These are phyloP conservation scores for Chimonanthus salicifolius DNA, from an alignment of 164 flowering plant genomes.

Conservation along the genomic window DNA sequence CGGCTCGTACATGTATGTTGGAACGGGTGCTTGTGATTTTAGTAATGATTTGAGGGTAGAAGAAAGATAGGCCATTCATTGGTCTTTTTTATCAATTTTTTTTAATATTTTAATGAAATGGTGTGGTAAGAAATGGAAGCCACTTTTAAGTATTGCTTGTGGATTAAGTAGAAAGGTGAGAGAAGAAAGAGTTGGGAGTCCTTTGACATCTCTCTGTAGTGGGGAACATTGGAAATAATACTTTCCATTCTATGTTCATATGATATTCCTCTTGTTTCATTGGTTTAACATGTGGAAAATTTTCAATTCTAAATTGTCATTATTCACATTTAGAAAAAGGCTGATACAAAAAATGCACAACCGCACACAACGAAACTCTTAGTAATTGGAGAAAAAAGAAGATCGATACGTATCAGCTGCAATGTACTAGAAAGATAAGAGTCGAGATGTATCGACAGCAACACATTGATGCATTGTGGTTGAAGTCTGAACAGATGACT, in stretches of 20 bases:
- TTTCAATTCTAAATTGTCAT: background rate
- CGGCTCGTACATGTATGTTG: background rate
- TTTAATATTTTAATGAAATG: no score
- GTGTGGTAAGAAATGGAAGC: background rate
- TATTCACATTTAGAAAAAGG: background rate
- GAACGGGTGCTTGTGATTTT: background rate
- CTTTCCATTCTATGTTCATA: background rate
- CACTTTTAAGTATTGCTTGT: background rate
- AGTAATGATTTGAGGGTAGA: background rate
- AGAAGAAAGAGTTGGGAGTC: background rate
- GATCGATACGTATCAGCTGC: no score
- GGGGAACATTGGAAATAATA: background rate
- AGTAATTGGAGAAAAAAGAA: no score
- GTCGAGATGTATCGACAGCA: no score
- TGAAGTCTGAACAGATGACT: no score
- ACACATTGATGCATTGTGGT: no score
- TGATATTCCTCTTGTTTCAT: background rate
- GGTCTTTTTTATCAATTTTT: background rate
- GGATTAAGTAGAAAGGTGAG: background rate
- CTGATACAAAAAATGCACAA: no score
- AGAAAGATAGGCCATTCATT: background rate
- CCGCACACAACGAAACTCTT: no score
- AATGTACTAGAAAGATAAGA: no score
- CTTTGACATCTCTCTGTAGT: background rate
- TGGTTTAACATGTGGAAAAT: background rate